Base-by-base conservation (phyloP, 345 rosid species). In the Trapa incisa region DNA sequence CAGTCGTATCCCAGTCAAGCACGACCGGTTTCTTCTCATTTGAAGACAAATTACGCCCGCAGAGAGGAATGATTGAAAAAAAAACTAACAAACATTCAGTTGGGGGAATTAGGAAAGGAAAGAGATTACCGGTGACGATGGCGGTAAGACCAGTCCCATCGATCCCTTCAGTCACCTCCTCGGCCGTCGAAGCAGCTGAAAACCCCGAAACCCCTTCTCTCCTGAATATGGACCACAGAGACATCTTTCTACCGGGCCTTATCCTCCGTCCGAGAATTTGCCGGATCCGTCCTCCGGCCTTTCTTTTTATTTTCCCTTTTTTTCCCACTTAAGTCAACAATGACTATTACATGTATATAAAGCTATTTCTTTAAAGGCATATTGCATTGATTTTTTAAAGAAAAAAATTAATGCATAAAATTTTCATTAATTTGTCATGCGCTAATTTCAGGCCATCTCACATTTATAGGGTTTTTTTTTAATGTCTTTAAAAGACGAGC, bases 111-210 rank as follows among this genome's bases (percentile, higher is more conserved):
- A 45, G 35, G 35, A 11, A 54, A 35, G 60, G 29, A 1, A 8
- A 0, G 41, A 53, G 57, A 48, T 22, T 43, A 89, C 92, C 90
- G 75, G 92, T 86, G 67, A 86, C 87, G 58, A 86, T 82, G 67
- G 96, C 96, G 61, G 89, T 89, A 75, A 89, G 92, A 38, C 80
- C 86, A 62, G 88, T 67, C 2, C 86, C 96, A 53, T 89, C 88
- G 60, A 85, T 71, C 64, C 89, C 96, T 17, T 76, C 73, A 1
- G 92, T 86, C 6, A 86, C 86, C 78, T 89, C 76, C 65, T 86
- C 92, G 0, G 88, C 96, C 0, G 96, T 86, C 15, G 96, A 86
- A 67, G 83, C 75, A 22, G 83, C 66, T 5, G 92, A 89, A 82
- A 83, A 86, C 64, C 90, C 87, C 65, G 87, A 83, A 47, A 83